A percentile compares a stretch with the other conserved stretches of the same genome.
These are phyloP conservation scores for Lizonia empirigonia DNA, from an alignment of 2,329 filamentous ascomycete genomes.

Conservation along the genomic window DNA sequence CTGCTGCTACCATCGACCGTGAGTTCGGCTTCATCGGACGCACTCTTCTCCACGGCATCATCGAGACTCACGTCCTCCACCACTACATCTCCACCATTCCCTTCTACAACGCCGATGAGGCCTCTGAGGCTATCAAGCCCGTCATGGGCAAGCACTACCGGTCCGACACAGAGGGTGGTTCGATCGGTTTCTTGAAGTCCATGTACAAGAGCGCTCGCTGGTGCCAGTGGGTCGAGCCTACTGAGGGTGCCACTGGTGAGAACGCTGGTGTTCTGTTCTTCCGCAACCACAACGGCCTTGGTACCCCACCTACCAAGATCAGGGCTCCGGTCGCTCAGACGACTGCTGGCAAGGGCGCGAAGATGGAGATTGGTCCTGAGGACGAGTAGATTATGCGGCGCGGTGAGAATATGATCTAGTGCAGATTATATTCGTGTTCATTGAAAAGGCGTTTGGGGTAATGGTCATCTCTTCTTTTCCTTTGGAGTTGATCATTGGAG, in stretches of 20 bases:
- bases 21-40: constrained; percentile 97
- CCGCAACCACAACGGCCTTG: constrained; percentile 90
- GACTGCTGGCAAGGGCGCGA: constrained; percentile 40
- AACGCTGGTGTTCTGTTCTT: constrained; percentile 89
- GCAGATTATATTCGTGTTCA: constrained; percentile 19
- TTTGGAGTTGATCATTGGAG: constrained; percentile 22
- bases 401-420: constrained; percentile 27
- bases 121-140: constrained; percentile 88
- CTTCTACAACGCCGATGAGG: constrained; percentile 96
- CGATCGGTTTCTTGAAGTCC: constrained; percentile 78
- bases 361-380: constrained; percentile 44
- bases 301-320: constrained; percentile 61
- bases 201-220: constrained; percentile 80
- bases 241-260: constrained; percentile 77
- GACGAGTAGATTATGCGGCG: constrained; percentile 33
- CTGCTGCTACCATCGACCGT: constrained; percentile 93
- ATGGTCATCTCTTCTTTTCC: constrained; percentile 17
- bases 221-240: constrained; percentile 99
- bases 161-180: constrained; percentile 75
- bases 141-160: constrained; percentile 98
- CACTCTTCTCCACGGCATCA: constrained; percentile 88
- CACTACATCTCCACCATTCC: constrained; percentile 96
- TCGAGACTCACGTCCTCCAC: constrained; percentile 97
- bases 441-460: constrained; percentile 29
- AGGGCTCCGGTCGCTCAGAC: constrained; percentile 33